These are phyloP conservation scores for Dactylellina leptospora DNA, from an alignment of 2,329 filamentous ascomycete genomes.

Conservation along the genomic window DNA sequence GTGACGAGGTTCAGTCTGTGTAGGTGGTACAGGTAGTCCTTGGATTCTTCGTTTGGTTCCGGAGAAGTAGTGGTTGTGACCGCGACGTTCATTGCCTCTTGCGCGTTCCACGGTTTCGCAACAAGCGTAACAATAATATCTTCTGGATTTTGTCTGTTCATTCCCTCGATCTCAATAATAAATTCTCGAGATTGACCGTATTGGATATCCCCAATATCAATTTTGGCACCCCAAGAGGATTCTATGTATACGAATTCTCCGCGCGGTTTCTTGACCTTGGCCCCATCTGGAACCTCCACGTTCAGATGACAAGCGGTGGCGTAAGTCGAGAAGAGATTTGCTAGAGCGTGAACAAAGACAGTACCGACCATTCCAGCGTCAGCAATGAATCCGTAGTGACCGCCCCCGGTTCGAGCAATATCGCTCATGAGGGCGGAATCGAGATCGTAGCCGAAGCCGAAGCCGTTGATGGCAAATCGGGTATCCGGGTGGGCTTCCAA, in stretches of 20 bases:
- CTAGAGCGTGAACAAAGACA: slow-evolving; percentile 70
- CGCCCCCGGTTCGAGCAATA: slow-evolving; percentile 68
- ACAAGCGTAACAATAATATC: slow-evolving; percentile 57
- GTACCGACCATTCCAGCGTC: slow-evolving; percentile 72
- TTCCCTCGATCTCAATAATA: slow-evolving; percentile 52
- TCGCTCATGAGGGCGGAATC: slow-evolving; percentile 68
- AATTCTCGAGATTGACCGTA: slow-evolving; percentile 71
- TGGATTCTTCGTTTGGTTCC: slow-evolving; percentile 10
- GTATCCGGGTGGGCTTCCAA: slow-evolving; percentile 55
- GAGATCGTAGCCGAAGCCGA: slow-evolving; percentile 66
- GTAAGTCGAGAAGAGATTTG: slow-evolving; percentile 70
- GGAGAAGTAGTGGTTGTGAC: slow-evolving; percentile 37
- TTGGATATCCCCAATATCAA: slow-evolving; percentile 65
- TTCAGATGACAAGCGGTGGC: slow-evolving; percentile 63
- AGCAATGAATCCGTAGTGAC: slow-evolving; percentile 70
- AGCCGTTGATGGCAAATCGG: slow-evolving; percentile 62
- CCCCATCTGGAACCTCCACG: slow-evolving; percentile 57
- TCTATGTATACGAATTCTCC: slow-evolving; percentile 58
- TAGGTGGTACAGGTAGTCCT: slow-evolving; percentile 42
- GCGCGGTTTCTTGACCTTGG: slow-evolving; percentile 58
- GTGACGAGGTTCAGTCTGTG: slow-evolving; percentile 45
- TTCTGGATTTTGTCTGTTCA: slow-evolving; percentile 1
- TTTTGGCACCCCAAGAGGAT: slow-evolving; percentile 41
- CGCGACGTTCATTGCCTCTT: slow-evolving; percentile 24
- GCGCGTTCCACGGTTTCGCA: slow-evolving; percentile 53